Evolutionary conservation across 1,284 basidiomycete genomes (phyloP).

Genomic region (Inonotus obliquus): DNA sequence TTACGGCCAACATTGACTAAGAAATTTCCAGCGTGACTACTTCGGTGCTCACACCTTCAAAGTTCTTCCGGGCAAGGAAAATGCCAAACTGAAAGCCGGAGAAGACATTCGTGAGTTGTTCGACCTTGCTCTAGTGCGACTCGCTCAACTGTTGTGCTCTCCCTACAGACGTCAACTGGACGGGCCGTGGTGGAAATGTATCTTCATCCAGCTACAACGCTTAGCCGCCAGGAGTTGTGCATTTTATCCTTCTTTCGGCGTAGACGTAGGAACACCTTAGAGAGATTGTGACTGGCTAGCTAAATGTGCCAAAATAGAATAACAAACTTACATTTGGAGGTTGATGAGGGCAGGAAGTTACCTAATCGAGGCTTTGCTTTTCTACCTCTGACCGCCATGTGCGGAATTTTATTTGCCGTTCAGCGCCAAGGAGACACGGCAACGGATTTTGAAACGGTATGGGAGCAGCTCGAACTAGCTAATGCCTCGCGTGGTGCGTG

Average conservation of each 20-base stretch:
- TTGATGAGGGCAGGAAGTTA: conserved; percentile 23
- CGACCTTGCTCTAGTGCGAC: neutral
- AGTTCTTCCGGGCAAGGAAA: conserved; percentile 87
- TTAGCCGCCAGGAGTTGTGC: conserved; percentile 38
- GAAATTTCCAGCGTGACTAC: conserved; percentile 74
- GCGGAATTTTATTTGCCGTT: conserved; percentile 34
- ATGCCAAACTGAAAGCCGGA: conserved; percentile 71
- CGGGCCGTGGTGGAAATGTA: conserved; percentile 90
- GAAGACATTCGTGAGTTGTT: conserved; percentile 79
- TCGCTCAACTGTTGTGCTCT: neutral
- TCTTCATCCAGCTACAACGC: conserved; percentile 91
- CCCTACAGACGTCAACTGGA: conserved; percentile 79
- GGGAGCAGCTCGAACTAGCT: conserved; percentile 34
- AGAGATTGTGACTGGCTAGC: neutral
- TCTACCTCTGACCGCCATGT: conserved; percentile 23
- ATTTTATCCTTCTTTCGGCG: neutral
- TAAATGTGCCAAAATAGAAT: conserved; percentile 2
- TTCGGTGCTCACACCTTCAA: conserved; percentile 95
- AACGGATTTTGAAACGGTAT: conserved; percentile 27
- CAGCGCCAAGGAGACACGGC: conserved; percentile 11
- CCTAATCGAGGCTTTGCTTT: conserved; percentile 20
- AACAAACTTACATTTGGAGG: neutral
- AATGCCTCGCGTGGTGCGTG: conserved; percentile 49
- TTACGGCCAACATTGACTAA: conserved; percentile 20
- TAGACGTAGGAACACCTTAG: neutral